phyloP scores from a whole-genome alignment of 768 basidiomycete species.

The Mycena sanguinolenta region DNA sequence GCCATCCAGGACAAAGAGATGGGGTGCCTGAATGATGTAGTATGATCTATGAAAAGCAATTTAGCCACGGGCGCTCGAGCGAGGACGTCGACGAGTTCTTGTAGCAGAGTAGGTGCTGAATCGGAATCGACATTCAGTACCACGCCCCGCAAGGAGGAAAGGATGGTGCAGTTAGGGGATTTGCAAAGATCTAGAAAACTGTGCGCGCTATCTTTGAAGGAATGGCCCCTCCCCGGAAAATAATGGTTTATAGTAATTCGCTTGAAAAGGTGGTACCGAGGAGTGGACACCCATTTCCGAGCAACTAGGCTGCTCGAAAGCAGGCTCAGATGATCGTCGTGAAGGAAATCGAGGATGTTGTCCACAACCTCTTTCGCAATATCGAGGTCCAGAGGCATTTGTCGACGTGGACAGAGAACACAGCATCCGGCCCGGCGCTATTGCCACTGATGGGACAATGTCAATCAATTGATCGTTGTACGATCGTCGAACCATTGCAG shows the following conservation, averaged over 20 bases:
- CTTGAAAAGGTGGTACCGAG: conserved; percentile 41
- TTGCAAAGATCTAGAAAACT: conserved; percentile 16
- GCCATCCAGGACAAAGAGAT: conserved; percentile 26
- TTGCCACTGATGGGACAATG: too few relatives aligned
- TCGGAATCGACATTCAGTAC: conserved; percentile 22
- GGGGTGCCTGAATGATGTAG: not conserved
- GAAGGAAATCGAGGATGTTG: conserved; percentile 39
- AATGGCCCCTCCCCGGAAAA: not conserved
- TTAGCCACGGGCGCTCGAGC: conserved; percentile 15
- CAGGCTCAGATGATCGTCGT: conserved; percentile 36
- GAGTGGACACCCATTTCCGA: conserved; percentile 40
- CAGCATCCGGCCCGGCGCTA: too few relatives aligned
- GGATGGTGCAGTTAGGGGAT: conserved; percentile 24
- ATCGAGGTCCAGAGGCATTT: conserved; percentile 1
- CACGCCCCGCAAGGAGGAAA: conserved; percentile 18
- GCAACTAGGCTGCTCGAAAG: conserved; percentile 32
- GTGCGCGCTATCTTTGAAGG: conserved; percentile 13
- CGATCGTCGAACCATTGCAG: too few relatives aligned
- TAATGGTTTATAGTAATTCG: conserved; percentile 34
- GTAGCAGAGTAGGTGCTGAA: not conserved
- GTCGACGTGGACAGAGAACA: too few relatives aligned
- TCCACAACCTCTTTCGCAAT: conserved; percentile 45
- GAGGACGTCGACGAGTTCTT: conserved; percentile 9
- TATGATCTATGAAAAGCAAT: conserved; percentile 21
- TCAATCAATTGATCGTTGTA: too few relatives aligned